Conservation (phyloP, 1,139 yeast species). For the Zygosaccharomyces sapae region DNA sequence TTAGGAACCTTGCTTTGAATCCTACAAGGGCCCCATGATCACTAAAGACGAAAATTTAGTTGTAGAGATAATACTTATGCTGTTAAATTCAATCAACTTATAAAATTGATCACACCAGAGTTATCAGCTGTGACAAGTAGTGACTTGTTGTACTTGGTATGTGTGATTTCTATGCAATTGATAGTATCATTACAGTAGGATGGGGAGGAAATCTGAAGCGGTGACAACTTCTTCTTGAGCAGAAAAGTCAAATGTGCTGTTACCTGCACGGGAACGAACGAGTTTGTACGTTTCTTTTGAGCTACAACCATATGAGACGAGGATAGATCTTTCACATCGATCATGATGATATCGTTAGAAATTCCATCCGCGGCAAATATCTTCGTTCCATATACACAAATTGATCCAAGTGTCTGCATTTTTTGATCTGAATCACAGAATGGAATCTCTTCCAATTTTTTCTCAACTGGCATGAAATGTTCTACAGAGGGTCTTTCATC, state of each 20-base stretch:
- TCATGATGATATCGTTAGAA: constrained; percentile 18
- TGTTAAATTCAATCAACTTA: constrained; percentile 7
- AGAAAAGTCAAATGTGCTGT: constrained; percentile 20
- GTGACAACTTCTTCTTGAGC: constrained; percentile 4
- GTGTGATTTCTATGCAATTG: constrained; percentile 16
- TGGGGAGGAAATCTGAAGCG: constrained; percentile 2
- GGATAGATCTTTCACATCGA: constrained; percentile 18
- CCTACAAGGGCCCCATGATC: neutral
- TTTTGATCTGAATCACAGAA: constrained; percentile 6
- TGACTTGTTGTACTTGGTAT: constrained; percentile 8
- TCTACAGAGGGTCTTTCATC: constrained; percentile 24
- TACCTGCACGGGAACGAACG: constrained; percentile 17
- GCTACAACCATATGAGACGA: constrained; percentile 16
- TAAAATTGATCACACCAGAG: constrained; percentile 23
- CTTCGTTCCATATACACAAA: constrained; percentile 13
- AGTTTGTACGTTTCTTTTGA: constrained; percentile 4
- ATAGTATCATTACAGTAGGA: constrained; percentile 22
- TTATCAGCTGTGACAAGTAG: constrained; percentile 25
- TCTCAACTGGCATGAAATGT: constrained; percentile 19
- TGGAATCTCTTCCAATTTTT: constrained; percentile 10
- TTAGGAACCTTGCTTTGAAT: neutral
- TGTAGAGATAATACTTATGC: neutral
- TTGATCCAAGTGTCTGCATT: constrained; percentile 9
- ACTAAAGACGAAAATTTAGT: constrained; percentile 4
- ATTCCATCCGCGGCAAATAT: constrained; percentile 19